phyloP scores from a whole-genome alignment of 2,329 filamentous ascomycete genomes.

The Madurella mycetomatis region DNA sequence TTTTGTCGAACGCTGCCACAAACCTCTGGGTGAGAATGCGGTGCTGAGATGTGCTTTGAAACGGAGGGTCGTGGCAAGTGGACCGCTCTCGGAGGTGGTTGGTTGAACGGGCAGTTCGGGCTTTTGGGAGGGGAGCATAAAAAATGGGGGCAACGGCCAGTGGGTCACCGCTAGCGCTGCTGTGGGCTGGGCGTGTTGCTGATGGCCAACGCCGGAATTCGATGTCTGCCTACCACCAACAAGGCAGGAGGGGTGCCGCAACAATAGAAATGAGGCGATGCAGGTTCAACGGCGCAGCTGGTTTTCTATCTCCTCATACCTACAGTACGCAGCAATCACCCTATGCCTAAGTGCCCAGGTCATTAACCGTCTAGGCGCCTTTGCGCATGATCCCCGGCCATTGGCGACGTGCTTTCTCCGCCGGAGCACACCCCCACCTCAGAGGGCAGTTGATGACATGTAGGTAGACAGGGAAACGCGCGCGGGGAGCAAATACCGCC shows the following conservation, averaged over 20 bases:
- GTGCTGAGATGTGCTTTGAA: slow-evolving; percentile 25
- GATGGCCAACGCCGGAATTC: neutral
- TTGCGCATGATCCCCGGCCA: neutral
- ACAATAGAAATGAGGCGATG: too few species aligned
- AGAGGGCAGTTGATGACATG: neutral
- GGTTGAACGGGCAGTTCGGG: slow-evolving; percentile 22
- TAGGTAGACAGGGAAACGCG: neutral
- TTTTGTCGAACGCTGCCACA: slow-evolving; percentile 8
- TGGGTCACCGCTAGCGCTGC: slow-evolving; percentile 2
- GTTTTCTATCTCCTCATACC: neutral
- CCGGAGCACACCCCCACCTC: neutral
- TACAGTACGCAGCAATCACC: neutral
- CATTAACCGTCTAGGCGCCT: neutral
- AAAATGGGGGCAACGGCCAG: slow-evolving; percentile 11
- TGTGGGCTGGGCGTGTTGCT: neutral
- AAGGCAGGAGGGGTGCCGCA: too few species aligned
- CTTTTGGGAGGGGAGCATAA: slow-evolving; percentile 11
- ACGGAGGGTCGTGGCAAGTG: slow-evolving; percentile 25
- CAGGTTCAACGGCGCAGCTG: neutral
- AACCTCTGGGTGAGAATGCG: slow-evolving; percentile 5
- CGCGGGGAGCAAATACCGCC: neutral
- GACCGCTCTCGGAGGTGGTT: slow-evolving; percentile 27
- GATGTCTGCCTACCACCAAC: too few species aligned
- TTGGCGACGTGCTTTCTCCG: neutral
- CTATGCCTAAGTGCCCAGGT: neutral